Base-by-base conservation (phyloP, 179 eudicot genomes). In the Beta lomatogona region DNA sequence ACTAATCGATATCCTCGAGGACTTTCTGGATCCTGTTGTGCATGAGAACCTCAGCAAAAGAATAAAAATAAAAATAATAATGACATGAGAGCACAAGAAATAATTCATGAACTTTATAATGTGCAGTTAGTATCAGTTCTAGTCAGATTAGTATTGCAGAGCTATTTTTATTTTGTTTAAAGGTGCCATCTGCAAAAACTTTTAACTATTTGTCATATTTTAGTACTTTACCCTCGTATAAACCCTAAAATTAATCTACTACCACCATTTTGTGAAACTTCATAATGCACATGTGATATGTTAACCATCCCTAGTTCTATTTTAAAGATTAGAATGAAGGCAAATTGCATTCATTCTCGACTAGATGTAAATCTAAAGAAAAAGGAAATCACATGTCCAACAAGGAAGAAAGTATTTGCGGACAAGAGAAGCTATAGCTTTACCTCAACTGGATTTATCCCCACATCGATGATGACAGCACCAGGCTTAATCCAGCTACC, bases 401-500 rank as follows among this genome's bases (percentile, higher is more conserved):
- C n/a, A 59, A 57, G 41, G 67, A 67, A 36, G 31, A 25, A 83
- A 25, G 54, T 44, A 4, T 60, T 7, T 18, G 41, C 25, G 60
- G 22, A n/a, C 9, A 75, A 77, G n/a, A 70, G 52, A 68, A 52
- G 77, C 36, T 53, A 1, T 64, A 59, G 76, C 16, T 87, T 88
- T 60, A 96, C 98, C 92, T 96, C 95, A 75, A 94, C 92, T 4
- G 93, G 92, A 84, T 94, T 96, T 58, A 96, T 94, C 67, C 99
- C 99, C 86, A 94, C 99, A 81, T 96, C 98, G 63, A 96, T 93
- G 81, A 96, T 76, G 58, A 94, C 97, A 44, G 97, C 92, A 53
- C 99, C 97, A 22, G 90, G 96, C 86, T 93, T 96, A 80, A 94
- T 88, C 97, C 97, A 96, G 87, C 92, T 91, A 77, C 98, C 97